Conservation (phyloP, 192 early-diverging fungal genomes). For the Radiomyces spectabilis region DNA sequence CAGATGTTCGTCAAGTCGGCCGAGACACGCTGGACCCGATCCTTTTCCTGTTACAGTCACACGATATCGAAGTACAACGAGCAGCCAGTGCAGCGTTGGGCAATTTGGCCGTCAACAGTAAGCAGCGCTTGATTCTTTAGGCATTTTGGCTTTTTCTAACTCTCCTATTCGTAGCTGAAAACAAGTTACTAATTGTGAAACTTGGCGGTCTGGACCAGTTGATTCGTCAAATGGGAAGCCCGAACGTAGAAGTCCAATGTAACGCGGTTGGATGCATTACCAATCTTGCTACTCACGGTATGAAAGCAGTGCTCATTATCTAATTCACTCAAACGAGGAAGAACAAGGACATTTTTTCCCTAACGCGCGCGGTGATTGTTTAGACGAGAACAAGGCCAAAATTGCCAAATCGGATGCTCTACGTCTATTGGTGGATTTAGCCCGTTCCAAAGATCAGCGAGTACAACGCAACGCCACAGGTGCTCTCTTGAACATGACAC, state of each 20-base stretch:
- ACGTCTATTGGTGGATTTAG: conserved; percentile 63
- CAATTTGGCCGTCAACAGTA: conserved; percentile 80
- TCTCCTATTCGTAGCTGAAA: conserved; percentile 49
- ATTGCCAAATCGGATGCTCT: conserved; percentile 83
- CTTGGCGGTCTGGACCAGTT: conserved; percentile 79
- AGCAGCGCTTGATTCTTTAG: conserved; percentile 1
- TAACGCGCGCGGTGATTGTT: not conserved
- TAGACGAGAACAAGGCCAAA: conserved; percentile 83
- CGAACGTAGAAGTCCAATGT: conserved; percentile 85
- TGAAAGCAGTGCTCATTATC: not conserved
- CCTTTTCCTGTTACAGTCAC: conserved; percentile 72
- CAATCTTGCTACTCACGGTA: conserved; percentile 79
- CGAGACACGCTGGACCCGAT: conserved; percentile 76
- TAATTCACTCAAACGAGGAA: too few species aligned
- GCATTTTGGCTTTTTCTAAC: conserved; percentile 4
- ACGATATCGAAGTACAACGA: conserved; percentile 79
- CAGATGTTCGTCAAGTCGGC: conserved; percentile 70
- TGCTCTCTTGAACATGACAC: conserved; percentile 89
- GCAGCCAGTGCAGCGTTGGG: conserved; percentile 82
- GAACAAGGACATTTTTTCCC: conserved; percentile 1
- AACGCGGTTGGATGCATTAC: conserved; percentile 94
- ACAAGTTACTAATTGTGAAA: conserved; percentile 80
- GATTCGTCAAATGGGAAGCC: conserved; percentile 78
- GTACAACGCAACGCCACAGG: conserved; percentile 89
- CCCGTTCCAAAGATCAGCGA: conserved; percentile 71